Evolutionary conservation across 2,329 filamentous ascomycete species (phyloP).

Genomic region (Apiospora rasikravindrae): DNA sequence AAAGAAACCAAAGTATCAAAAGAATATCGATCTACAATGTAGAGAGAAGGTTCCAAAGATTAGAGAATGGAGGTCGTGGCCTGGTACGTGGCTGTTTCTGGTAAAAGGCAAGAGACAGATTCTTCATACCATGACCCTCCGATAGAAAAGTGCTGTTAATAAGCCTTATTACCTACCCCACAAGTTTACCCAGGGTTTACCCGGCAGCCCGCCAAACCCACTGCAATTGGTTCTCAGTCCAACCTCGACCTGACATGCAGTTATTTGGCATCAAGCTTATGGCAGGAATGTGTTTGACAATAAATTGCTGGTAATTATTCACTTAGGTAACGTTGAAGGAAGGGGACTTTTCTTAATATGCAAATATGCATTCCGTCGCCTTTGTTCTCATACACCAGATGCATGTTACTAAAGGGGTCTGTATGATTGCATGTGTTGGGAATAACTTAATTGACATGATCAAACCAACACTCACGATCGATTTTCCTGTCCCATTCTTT

Average conservation of each 20-base stretch:
- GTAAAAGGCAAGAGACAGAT: constrained; percentile 25
- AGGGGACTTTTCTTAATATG: too few species aligned
- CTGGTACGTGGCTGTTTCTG: constrained; percentile 20
- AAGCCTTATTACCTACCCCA: neutral
- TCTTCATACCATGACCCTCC: constrained; percentile 19
- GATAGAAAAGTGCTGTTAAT: neutral
- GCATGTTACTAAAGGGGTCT: neutral
- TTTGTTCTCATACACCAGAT: neutral
- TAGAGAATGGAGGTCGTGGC: constrained; percentile 18
- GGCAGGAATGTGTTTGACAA: neutral
- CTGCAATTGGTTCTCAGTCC: neutral
- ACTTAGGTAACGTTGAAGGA: neutral
- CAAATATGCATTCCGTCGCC: too few species aligned
- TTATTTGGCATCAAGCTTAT: neutral
- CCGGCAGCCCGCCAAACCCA: neutral
- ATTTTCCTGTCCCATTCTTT: neutral
- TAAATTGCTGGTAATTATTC: neutral
- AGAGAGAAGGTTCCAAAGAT: constrained; percentile 23
- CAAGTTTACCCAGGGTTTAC: neutral
- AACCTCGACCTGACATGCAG: neutral
- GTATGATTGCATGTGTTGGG: neutral
- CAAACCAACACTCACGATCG: neutral
- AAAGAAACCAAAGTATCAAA: neutral
- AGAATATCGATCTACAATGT: constrained; percentile 19
- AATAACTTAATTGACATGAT: neutral